Evolutionary conservation across 257 asterid species (phyloP).

Genomic region (Forsythia suspensa): DNA sequence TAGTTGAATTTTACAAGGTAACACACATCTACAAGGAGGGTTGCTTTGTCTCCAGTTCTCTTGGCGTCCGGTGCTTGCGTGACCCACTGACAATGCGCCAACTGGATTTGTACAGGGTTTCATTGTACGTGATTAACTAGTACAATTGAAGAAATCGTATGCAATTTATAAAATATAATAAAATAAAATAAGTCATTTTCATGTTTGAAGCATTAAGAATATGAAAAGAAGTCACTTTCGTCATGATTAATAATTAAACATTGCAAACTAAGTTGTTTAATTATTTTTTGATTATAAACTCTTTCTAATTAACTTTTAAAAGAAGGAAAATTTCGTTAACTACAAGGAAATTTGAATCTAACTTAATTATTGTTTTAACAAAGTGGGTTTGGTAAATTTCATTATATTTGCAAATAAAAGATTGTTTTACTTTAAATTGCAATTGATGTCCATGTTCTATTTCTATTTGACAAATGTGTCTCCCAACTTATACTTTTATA

Average conservation of each 20-base stretch:
- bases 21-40: too few species aligned
- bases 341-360: not conserved
- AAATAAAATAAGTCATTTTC: not conserved
- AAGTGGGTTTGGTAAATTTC: too few species aligned
- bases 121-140: not conserved
- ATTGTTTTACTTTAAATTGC: too few species aligned
- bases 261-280: not conserved
- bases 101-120: not conserved
- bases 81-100: not conserved
- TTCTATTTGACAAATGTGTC: too few species aligned
- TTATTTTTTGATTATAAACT: too few species aligned
- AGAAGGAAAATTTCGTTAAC: not conserved
- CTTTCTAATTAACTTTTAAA: not conserved
- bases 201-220: not conserved
- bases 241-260: not conserved
- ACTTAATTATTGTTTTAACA: too few species aligned
- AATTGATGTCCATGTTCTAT: too few species aligned
- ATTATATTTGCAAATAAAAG: too few species aligned
- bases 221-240: not conserved
- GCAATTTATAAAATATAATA: not conserved
- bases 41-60: not conserved
- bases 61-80: not conserved
- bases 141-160: not conserved
- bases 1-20: too few species aligned
- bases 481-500: too few species aligned